Base-by-base conservation (phyloP, 2,329 filamentous ascomycete species). In the Amylocarpus encephaloides region DNA sequence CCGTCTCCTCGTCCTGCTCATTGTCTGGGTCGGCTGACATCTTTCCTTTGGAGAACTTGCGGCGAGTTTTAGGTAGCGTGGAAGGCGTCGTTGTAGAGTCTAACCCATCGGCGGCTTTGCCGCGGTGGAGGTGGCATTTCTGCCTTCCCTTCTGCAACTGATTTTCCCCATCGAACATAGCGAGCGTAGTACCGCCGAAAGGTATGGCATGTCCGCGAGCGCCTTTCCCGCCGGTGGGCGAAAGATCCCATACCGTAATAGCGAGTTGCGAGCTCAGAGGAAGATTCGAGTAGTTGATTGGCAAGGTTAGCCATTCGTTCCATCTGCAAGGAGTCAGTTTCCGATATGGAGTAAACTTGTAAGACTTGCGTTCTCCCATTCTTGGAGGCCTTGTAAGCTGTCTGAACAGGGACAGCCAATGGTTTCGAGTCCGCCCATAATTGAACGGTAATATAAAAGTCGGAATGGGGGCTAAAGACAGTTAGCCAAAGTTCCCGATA, bases 371-470 rank as follows among this genome's bases (percentile, higher is more conserved):
- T 80, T 70, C 83, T 72, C 63, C 85, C 82, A 33, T 78, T 79
- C 65, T 90, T 89, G 66, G 98, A 97, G 6, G 88, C 73, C 65
- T 90, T 95, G 71, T 97, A 97, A 19, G 89, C 80, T 2, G 93
- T 98, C 68, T 97, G 92, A 10, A 94, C 79, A 0, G 90, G 87
- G 1, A 97, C 88, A 0, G 91, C 94, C 59, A 98, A 73, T 33
- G 92, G 90, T 67, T 98, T 98, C 26, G 91, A 96, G 62, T 94
- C 90, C 11, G 91, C 88, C 86, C 92, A 98, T 62, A 97, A 79
- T 68, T 97, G 93, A 7, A 85, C 86, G 0, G 91, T 96, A 43
- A 95, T 84, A 65, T 92, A 96, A 43, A 98, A 83, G 67, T 98
- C 93, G 22, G 90, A 96, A 65, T 85, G 74, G 0, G 85, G 74